phyloP scores from a whole-genome alignment of 441 rosid species.

The Sinapis alba region DNA sequence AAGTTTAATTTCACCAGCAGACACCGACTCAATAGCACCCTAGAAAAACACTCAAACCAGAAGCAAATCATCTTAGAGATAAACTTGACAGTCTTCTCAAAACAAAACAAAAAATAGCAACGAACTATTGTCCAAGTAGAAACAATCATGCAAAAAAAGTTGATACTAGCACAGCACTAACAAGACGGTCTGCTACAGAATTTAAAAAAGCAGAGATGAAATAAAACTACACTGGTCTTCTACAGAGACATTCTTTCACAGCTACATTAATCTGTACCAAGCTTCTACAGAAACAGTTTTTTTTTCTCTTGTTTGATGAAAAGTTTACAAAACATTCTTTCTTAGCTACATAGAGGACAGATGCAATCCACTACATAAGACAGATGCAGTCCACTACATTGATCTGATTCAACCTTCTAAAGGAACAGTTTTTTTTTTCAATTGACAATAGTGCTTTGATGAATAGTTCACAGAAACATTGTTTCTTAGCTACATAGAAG shows the following conservation, averaged over 20 bases:
- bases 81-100: neutral
- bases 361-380: neutral
- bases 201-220: neutral
- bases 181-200: neutral
- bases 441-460: conserved; percentile 2
- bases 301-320: neutral
- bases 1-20: conserved; percentile 87
- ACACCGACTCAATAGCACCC: conserved; percentile 94
- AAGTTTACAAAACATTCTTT: neutral
- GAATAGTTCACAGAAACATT: neutral
- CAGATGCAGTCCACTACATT: neutral
- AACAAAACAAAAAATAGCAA: neutral
- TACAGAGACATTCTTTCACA: neutral
- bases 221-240: neutral
- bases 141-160: conserved; percentile 16
- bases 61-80: conserved; percentile 6
- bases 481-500: neutral
- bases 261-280: conserved; percentile 2
- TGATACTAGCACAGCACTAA: conserved; percentile 8
- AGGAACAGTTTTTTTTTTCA: neutral
- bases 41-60: conserved; percentile 47
- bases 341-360: neutral
- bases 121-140: neutral
- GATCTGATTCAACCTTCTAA: conserved; percentile 12
- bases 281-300: conserved; percentile 2